Evolutionary conservation across 2,329 filamentous ascomycete genomes (phyloP).

Genomic region (Periconia macrospinosa): DNA sequence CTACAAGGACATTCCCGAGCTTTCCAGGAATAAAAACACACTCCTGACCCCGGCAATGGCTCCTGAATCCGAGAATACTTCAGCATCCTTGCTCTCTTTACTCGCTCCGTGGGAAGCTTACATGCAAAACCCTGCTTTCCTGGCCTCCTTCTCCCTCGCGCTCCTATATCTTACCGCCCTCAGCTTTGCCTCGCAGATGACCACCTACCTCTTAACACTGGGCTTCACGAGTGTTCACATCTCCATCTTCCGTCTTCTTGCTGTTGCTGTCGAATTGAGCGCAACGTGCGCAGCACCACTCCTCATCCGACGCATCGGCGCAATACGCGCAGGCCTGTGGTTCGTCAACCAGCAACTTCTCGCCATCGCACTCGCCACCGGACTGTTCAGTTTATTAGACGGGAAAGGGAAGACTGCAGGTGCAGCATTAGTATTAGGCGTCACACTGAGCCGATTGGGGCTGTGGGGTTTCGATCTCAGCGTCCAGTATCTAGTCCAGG

Average conservation of each 20-base stretch:
- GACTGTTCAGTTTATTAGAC: conserved; percentile 21
- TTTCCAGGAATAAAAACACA: conserved; percentile 16
- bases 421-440: conserved; percentile 39
- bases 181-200: conserved; percentile 59
- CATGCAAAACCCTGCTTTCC: conserved; percentile 57
- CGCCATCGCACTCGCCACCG: conserved; percentile 50
- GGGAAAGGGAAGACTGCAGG: conserved; percentile 24
- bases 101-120: conserved; percentile 46
- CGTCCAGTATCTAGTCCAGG: conserved; percentile 51
- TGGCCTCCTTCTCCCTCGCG: conserved; percentile 62
- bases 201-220: conserved; percentile 62
- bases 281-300: conserved; percentile 64
- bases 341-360: conserved; percentile 68
- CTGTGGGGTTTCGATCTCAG: conserved; percentile 54
- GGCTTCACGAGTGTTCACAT: conserved; percentile 58
- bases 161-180: conserved; percentile 61
- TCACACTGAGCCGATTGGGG: conserved; percentile 47
- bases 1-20: conserved; percentile 34
- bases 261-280: conserved; percentile 59
- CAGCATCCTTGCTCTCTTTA: conserved; percentile 3
- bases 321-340: conserved; percentile 70
- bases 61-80: neutral
- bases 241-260: conserved; percentile 56
- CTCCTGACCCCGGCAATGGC: conserved; percentile 9
- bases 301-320: conserved; percentile 54